phyloP scores from a whole-genome alignment of 2,329 filamentous ascomycete genomes.

The Fusarium cicatricum region DNA sequence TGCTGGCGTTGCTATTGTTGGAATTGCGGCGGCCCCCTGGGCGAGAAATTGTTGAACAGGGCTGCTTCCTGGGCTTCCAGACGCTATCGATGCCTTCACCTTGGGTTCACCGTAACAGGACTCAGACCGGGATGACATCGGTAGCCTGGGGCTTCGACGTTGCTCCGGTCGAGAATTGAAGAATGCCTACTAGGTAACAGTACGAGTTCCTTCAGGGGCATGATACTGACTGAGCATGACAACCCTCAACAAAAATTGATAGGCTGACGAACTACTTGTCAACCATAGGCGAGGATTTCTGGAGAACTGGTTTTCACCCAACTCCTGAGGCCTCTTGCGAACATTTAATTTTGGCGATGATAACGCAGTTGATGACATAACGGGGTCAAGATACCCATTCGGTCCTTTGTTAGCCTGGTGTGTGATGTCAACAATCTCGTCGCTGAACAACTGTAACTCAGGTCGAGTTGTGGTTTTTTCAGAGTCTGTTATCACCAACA shows the following conservation, averaged over 20 bases:
- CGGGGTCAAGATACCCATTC: neutral
- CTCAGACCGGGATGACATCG: slow-evolving; percentile 11
- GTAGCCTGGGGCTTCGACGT: neutral
- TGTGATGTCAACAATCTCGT: neutral
- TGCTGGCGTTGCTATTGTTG: slow-evolving; percentile 33
- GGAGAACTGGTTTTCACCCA: too few relatives aligned
- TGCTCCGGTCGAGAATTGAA: slow-evolving; percentile 4
- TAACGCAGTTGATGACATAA: neutral
- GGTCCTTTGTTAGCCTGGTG: neutral
- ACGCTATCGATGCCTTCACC: slow-evolving; percentile 22
- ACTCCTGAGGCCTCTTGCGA: too few relatives aligned
- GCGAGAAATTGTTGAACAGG: slow-evolving; percentile 36
- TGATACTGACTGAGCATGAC: slow-evolving; percentile 7
- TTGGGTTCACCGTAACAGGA: slow-evolving; percentile 28
- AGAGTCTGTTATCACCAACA: neutral
- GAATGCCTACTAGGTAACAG: neutral
- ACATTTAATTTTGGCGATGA: neutral
- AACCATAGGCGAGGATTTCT: neutral
- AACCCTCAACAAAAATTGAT: slow-evolving; percentile 32
- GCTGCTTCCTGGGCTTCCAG: slow-evolving; percentile 8
- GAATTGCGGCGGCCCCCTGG: slow-evolving; percentile 17
- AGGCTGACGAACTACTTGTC: slow-evolving; percentile 12
- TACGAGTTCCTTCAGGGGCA: slow-evolving; percentile 18
- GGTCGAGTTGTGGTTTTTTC: too few relatives aligned
- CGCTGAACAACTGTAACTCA: too few relatives aligned